These are phyloP conservation scores for Poteriospumella lacustris DNA, from an alignment of 108 stramenopile genomes.

Conservation along the genomic window DNA sequence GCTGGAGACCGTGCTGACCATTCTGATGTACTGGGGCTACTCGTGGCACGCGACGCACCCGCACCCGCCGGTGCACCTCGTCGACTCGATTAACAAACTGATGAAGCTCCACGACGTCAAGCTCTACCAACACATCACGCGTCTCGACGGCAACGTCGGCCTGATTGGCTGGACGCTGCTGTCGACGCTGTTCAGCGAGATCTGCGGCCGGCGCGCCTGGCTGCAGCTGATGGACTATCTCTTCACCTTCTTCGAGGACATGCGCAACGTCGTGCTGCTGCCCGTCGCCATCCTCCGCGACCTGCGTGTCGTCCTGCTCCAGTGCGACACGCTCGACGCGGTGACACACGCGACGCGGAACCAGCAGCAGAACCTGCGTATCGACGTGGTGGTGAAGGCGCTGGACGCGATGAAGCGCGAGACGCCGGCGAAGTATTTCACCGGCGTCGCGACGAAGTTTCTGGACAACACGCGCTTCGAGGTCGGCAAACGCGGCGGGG, in stretches of 20 bases:
- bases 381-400: neutral
- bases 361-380: neutral
- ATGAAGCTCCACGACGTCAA: constrained; percentile 24
- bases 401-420: neutral
- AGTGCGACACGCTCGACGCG: neutral
- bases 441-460: neutral
- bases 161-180: constrained; percentile 35
- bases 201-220: constrained; percentile 31
- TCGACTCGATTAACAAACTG: constrained; percentile 25
- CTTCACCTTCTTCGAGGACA: constrained; percentile 19
- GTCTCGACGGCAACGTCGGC: neutral
- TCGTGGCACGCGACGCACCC: constrained; percentile 39
- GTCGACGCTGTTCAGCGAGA: constrained; percentile 33
- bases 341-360: neutral
- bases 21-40: constrained; percentile 33
- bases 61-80: constrained; percentile 36
- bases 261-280: neutral
- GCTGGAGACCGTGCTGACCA: constrained; percentile 39
- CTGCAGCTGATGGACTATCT: constrained; percentile 37
- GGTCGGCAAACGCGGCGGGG: too few species aligned
- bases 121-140: constrained; percentile 25
- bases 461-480: neutral
- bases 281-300: neutral
- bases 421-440: neutral
- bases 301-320: neutral